Evolutionary conservation across 2,329 filamentous ascomycete species (phyloP).

Genomic region (Akanthomyces uredinophilus): DNA sequence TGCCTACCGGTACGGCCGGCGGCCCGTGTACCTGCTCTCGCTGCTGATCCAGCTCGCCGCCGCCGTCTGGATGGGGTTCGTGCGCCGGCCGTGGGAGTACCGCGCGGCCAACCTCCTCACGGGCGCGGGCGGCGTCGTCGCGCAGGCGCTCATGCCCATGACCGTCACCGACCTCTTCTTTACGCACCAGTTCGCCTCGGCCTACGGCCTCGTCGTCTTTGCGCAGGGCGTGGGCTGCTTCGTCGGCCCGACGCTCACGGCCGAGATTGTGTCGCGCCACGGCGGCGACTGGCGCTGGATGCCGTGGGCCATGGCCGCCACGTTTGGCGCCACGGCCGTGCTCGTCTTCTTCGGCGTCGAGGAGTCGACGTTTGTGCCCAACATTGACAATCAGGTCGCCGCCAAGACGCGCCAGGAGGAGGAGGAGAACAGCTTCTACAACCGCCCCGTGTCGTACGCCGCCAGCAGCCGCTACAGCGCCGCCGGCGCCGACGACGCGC

Average conservation of each 20-base stretch:
- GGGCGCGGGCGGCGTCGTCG: background rate
- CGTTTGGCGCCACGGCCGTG: background rate
- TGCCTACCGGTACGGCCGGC: slow-evolving; percentile 4
- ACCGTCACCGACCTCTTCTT: slow-evolving; percentile 13
- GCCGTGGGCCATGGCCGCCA: background rate
- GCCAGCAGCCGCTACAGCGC: background rate
- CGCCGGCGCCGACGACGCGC: background rate
- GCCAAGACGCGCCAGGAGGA: background rate
- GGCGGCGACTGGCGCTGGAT: background rate
- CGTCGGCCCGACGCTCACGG: background rate
- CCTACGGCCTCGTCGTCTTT: background rate
- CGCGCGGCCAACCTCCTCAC: background rate
- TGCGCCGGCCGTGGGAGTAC: background rate
- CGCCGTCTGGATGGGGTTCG: background rate
- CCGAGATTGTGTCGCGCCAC: background rate
- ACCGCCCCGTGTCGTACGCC: background rate
- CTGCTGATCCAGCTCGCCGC: slow-evolving; percentile 1
- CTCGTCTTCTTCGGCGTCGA: background rate
- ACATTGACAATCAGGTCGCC: background rate
- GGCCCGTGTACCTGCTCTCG: background rate
- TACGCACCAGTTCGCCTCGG: slow-evolving; percentile 1
- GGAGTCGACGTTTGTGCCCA: slow-evolving; percentile 9
- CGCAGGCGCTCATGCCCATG: slow-evolving; percentile 8
- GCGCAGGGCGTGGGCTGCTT: background rate
- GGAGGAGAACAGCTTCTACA: background rate